Evolutionary conservation across 176 grass and related monocot species (phyloP).

Genomic region (Hsuehochloa calcarea): DNA sequence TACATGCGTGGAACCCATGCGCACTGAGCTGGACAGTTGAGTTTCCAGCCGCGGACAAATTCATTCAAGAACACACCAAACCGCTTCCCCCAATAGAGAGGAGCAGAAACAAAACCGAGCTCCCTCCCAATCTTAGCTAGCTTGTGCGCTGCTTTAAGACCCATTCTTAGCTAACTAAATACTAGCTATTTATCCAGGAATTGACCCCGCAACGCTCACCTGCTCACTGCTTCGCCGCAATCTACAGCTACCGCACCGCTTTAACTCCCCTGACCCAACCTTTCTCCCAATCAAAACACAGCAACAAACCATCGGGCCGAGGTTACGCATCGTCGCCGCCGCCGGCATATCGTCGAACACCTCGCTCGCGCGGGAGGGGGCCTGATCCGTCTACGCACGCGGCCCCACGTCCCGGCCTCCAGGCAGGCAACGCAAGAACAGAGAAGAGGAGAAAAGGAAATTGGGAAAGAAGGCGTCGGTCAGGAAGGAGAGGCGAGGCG

Average conservation of each 20-base stretch:
- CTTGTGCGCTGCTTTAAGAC: not conserved
- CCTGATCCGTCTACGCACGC: not conserved
- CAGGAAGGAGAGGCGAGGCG: not conserved
- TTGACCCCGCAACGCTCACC: not conserved
- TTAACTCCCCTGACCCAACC: not conserved
- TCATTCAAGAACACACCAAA: not conserved
- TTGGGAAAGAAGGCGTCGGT: not conserved
- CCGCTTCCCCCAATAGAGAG: not conserved
- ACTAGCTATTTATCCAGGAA: not conserved
- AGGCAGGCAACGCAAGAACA: not conserved
- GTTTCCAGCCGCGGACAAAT: not conserved
- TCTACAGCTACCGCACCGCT: not conserved
- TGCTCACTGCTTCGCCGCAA: not conserved
- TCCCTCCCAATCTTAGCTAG: conserved; percentile 18
- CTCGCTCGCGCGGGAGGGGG: not conserved
- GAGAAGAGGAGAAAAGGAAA: not conserved
- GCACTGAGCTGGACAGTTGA: not conserved
- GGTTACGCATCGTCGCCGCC: not conserved
- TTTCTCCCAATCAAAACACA: not conserved
- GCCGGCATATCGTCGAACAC: conserved; percentile 33
- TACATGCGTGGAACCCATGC: conserved; percentile 36
- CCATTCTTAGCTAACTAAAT: not conserved
- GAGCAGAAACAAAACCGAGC: not conserved
- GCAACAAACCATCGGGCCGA: not conserved
- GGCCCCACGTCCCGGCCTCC: not conserved